phyloP scores from a whole-genome alignment of 2,329 filamentous ascomycete genomes.

The Dothistroma septosporum region DNA sequence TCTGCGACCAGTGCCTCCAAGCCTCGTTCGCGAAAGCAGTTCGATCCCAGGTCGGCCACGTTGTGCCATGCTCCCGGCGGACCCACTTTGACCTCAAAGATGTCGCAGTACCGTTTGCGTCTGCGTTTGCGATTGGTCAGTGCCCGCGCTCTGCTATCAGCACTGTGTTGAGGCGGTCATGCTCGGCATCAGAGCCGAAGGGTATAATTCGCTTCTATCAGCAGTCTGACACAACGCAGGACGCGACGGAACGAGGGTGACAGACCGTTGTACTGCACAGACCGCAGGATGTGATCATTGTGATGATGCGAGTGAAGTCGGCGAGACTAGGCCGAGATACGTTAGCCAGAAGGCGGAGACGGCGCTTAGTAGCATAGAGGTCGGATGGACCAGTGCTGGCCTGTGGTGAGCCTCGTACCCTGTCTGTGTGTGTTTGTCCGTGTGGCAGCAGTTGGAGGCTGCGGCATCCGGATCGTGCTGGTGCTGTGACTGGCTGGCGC shows the following conservation, averaged over 20 bases:
- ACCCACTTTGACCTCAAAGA: neutral
- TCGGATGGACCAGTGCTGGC: too few relatives aligned
- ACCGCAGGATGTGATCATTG: too few relatives aligned
- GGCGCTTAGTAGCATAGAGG: neutral
- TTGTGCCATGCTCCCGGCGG: neutral
- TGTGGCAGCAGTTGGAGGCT: neutral
- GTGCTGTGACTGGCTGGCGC: conserved; percentile 1
- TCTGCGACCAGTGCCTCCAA: neutral
- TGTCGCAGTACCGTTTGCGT: neutral
- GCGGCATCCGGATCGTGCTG: too few relatives aligned
- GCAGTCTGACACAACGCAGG: neutral
- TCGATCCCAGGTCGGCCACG: neutral
- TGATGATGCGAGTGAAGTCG: conserved; percentile 5
- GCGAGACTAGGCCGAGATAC: neutral
- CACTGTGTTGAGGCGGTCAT: neutral
- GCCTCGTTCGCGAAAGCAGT: neutral
- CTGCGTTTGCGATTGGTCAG: conserved; percentile 4
- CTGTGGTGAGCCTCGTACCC: neutral
- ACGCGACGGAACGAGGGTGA: neutral
- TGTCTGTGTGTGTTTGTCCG: neutral
- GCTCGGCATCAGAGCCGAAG: neutral
- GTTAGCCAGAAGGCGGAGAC: neutral
- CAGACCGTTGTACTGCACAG: neutral
- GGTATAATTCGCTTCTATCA: neutral
- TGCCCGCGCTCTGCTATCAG: neutral